Conservation (phyloP, 2,329 filamentous ascomycete species). For the Akanthomyces dipterigenus region DNA sequence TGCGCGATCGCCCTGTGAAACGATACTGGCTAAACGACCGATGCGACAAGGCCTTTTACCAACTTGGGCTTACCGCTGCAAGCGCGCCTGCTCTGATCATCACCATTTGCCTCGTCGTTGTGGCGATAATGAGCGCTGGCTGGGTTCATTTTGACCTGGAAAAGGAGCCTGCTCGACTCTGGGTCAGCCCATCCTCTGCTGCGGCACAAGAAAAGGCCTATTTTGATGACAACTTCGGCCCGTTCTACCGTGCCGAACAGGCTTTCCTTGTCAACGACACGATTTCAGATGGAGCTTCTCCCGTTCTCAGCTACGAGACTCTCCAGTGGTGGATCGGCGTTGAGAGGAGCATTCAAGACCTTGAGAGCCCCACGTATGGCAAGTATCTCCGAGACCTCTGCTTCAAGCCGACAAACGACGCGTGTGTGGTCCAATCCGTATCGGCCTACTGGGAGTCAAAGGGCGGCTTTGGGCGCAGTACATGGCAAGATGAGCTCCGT, state of each 20-base stretch:
- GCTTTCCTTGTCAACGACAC: slow-evolving; percentile 90
- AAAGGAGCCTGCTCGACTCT: slow-evolving; percentile 80
- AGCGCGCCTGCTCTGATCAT: slow-evolving; percentile 83
- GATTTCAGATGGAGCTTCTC: slow-evolving; percentile 52
- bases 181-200: slow-evolving; percentile 91
- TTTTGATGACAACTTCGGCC: slow-evolving; percentile 88
- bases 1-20: slow-evolving; percentile 71
- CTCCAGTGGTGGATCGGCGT: slow-evolving; percentile 91
- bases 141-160: slow-evolving; percentile 89
- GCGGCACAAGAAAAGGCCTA: slow-evolving; percentile 91
- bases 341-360: slow-evolving; percentile 65
- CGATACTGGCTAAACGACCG: slow-evolving; percentile 79
- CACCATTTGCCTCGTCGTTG: slow-evolving; percentile 62
- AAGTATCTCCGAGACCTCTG: slow-evolving; percentile 77
- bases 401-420: slow-evolving; percentile 84
- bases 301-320: slow-evolving; percentile 83
- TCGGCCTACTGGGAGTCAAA: slow-evolving; percentile 77
- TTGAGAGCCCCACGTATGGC: slow-evolving; percentile 63
- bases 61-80: slow-evolving; percentile 73
- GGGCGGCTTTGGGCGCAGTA: slow-evolving; percentile 29
- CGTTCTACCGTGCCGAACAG: slow-evolving; percentile 92
- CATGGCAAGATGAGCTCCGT: slow-evolving; percentile 66
- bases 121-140: slow-evolving; percentile 74
- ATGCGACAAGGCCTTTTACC: slow-evolving; percentile 73
- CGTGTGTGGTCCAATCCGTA: slow-evolving; percentile 90